phyloP scores from a whole-genome alignment of 1,139 yeast species.

The Lodderomyces oxycetoniae region DNA sequence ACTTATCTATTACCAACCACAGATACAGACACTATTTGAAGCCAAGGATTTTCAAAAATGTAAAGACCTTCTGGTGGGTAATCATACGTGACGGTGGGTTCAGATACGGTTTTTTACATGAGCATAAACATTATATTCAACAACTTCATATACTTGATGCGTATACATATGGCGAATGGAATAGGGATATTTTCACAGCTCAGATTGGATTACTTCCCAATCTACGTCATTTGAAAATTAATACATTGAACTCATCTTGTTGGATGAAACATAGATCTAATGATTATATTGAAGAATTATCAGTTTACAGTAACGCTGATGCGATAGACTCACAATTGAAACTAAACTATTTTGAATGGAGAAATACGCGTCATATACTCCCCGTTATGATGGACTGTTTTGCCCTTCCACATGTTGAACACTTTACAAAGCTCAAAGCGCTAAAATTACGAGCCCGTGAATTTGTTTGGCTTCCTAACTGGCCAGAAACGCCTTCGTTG shows the following conservation, averaged over 20 bases:
- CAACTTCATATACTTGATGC: constrained; percentile 29
- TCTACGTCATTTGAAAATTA: constrained; percentile 23
- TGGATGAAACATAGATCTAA: constrained; percentile 38
- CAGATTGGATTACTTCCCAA: constrained; percentile 20
- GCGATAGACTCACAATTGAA: constrained; percentile 18
- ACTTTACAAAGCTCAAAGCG: constrained; percentile 19
- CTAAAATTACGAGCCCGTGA: constrained; percentile 29
- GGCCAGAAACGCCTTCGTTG: constrained; percentile 8
- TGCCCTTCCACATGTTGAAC: constrained; percentile 28
- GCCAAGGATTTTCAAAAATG: constrained; percentile 20
- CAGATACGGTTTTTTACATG: constrained; percentile 6
- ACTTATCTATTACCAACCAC: constrained; percentile 20
- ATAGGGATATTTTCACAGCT: constrained; percentile 26
- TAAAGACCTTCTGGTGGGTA: constrained; percentile 31
- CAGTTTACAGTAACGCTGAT: constrained; percentile 23
- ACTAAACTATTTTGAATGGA: constrained; percentile 18
- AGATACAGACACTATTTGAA: constrained; percentile 19
- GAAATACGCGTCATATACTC: constrained; percentile 6
- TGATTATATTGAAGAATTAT: constrained; percentile 17
- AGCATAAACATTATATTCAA: constrained; percentile 13
- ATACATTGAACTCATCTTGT: constrained; percentile 35
- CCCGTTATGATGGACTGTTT: constrained; percentile 20
- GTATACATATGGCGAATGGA: constrained; percentile 42
- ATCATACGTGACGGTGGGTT: constrained; percentile 15
- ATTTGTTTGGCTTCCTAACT: constrained; percentile 26